phyloP scores from a whole-genome alignment of 257 asterid species.

The Capsicum chinense region DNA sequence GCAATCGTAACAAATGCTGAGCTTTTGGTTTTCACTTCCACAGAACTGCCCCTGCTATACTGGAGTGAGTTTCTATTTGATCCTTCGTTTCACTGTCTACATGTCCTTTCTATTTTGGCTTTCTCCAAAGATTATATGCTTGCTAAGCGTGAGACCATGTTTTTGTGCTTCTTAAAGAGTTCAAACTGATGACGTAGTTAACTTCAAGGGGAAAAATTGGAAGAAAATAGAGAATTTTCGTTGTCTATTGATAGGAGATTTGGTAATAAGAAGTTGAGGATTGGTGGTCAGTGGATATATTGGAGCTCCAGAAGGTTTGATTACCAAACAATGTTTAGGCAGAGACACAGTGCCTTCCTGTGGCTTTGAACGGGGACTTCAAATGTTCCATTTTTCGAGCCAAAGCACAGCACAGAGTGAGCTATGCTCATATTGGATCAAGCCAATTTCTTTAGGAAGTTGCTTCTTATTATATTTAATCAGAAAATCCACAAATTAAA shows the following conservation, averaged over 20 bases:
- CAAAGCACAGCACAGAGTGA: neutral
- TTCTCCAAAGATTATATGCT: neutral
- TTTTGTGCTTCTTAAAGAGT: constrained; percentile 6
- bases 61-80: constrained; percentile 65
- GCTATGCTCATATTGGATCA: neutral
- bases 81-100: constrained; percentile 5
- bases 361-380: constrained; percentile 22
- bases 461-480: neutral
- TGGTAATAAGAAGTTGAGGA: neutral
- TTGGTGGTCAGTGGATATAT: constrained; percentile 8
- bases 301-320: neutral
- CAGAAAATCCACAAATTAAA: neutral
- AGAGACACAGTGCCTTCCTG: neutral
- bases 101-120: constrained; percentile 9
- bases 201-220: neutral
- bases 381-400: neutral
- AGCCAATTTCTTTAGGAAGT: constrained; percentile 17
- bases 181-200: neutral
- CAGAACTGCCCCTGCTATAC: constrained; percentile 57
- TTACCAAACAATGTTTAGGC: neutral
- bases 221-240: neutral
- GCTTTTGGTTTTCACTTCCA: constrained; percentile 78
- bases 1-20: constrained; percentile 62
- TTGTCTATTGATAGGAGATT: neutral
- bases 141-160: neutral